Conservation (phyloP, 2,329 filamentous ascomycete species). For the Penicillium sp. region DNA sequence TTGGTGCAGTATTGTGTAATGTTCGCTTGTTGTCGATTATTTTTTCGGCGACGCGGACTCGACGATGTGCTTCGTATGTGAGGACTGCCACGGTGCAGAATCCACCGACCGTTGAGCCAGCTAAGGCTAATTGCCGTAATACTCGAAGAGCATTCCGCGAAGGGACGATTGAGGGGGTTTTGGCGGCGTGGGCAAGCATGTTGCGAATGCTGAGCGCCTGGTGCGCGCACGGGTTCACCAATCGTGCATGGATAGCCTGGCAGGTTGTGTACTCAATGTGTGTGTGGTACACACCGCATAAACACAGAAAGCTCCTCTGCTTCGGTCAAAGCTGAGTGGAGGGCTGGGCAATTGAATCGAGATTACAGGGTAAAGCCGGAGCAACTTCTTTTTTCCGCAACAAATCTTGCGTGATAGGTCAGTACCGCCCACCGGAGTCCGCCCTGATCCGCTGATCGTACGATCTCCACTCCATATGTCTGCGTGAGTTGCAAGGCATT, state of each 20-base stretch:
- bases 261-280: not conserved
- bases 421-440: conserved; percentile 7
- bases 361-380: conserved; percentile 15
- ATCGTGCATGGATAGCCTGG: conserved; percentile 17
- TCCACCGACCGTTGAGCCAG: conserved; percentile 41
- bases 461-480: not conserved
- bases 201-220: conserved; percentile 25
- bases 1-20: conserved; percentile 42
- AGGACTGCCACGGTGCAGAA: conserved; percentile 44
- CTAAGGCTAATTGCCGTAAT: conserved; percentile 37
- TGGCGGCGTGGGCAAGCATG: conserved; percentile 37
- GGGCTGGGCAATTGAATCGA: conserved; percentile 7
- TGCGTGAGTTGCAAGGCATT: no score
- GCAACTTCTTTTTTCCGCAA: conserved; percentile 20
- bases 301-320: not conserved
- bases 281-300: not conserved
- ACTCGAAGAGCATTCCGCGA: conserved; percentile 48
- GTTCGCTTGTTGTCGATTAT: conserved; percentile 48
- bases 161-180: conserved; percentile 37
- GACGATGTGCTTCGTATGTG: conserved; percentile 45
- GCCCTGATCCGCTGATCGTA: conserved; percentile 13
- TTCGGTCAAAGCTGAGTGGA: not conserved
- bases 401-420: conserved; percentile 15
- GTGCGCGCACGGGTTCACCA: conserved; percentile 26
- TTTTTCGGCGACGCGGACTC: conserved; percentile 43